Conservation (phyloP, 2,329 filamentous ascomycete species). For the Falciphora oryzae region DNA sequence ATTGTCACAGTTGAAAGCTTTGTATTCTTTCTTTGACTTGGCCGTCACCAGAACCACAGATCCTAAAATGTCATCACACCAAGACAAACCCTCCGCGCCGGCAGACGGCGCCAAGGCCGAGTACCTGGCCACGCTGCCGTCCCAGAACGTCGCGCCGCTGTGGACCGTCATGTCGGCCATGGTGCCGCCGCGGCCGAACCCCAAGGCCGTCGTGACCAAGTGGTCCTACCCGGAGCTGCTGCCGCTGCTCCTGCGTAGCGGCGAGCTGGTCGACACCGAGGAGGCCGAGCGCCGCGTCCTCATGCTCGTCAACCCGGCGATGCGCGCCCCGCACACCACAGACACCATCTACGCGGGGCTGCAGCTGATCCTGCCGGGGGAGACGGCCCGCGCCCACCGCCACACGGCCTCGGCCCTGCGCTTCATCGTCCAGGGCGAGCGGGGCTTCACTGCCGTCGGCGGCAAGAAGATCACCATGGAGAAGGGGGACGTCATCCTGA, state of each 20-base stretch:
- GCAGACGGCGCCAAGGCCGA: neutral
- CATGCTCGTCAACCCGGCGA: slow-evolving; percentile 25
- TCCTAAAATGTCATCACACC: neutral
- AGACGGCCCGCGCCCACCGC: slow-evolving; percentile 48
- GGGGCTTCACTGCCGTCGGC: slow-evolving; percentile 52
- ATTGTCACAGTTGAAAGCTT: too few species aligned
- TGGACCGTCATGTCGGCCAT: slow-evolving; percentile 11
- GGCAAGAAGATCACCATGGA: slow-evolving; percentile 45
- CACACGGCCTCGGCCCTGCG: slow-evolving; percentile 51
- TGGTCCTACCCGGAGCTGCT: slow-evolving; percentile 22
- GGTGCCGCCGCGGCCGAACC: slow-evolving; percentile 10
- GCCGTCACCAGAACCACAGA: neutral
- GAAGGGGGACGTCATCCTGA: slow-evolving; percentile 50
- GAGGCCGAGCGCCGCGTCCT: slow-evolving; percentile 24
- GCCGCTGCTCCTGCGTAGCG: slow-evolving; percentile 20
- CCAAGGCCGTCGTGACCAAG: neutral
- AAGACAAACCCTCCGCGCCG: neutral
- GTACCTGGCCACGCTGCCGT: slow-evolving; percentile 6
- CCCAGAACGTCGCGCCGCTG: slow-evolving; percentile 6
- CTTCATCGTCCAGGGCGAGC: slow-evolving; percentile 51
- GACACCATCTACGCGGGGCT: slow-evolving; percentile 53
- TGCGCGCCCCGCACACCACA: slow-evolving; percentile 42
- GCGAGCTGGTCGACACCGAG: slow-evolving; percentile 20
- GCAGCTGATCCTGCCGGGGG: slow-evolving; percentile 50
- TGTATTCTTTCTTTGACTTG: too few species aligned